Conservation (phyloP, 2,329 filamentous ascomycete species). For the Graphilbum sp. region DNA sequence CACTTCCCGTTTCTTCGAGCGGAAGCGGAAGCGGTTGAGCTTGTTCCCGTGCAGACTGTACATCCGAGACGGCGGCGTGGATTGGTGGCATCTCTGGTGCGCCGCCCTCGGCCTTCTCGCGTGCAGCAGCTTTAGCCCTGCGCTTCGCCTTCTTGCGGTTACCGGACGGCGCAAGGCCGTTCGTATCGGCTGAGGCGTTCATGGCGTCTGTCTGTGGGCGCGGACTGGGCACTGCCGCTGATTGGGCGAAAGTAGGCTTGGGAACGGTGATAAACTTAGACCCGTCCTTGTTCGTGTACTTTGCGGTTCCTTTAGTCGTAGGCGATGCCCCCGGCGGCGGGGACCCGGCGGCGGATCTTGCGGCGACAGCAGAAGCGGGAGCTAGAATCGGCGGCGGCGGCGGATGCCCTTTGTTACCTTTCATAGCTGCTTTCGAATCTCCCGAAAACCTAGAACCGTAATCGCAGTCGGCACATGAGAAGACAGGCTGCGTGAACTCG, state of each 20-base stretch:
- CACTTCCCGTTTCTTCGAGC: conserved; percentile 23
- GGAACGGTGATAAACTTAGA: conserved; percentile 53
- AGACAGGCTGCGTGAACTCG: too few relatives aligned
- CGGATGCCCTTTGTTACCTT: conserved; percentile 17
- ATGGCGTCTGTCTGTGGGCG: too few relatives aligned
- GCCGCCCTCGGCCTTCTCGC: conserved; percentile 24
- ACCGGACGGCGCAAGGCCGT: conserved; percentile 24
- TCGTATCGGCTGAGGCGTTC: conserved; percentile 1
- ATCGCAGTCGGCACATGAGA: conserved; percentile 4
- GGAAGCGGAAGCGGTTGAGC: background rate
- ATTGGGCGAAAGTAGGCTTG: conserved; percentile 34
- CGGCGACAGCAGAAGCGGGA: conserved; percentile 6
- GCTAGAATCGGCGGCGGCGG: conserved; percentile 12
- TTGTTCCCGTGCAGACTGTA: too few relatives aligned
- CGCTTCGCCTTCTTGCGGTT: conserved; percentile 96
- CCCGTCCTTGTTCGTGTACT: conserved; percentile 52
- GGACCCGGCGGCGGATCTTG: background rate
- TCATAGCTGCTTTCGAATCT: conserved; percentile 13
- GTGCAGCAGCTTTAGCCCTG: conserved; percentile 65
- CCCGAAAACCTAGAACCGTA: background rate
- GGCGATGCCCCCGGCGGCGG: conserved; percentile 28
- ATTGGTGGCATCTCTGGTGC: too few relatives aligned
- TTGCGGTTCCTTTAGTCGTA: conserved; percentile 34
- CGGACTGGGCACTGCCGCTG: too few relatives aligned
- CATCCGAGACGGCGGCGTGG: conserved; percentile 18